phyloP scores from a whole-genome alignment of 768 basidiomycete species.

The Arthromyces matolae region DNA sequence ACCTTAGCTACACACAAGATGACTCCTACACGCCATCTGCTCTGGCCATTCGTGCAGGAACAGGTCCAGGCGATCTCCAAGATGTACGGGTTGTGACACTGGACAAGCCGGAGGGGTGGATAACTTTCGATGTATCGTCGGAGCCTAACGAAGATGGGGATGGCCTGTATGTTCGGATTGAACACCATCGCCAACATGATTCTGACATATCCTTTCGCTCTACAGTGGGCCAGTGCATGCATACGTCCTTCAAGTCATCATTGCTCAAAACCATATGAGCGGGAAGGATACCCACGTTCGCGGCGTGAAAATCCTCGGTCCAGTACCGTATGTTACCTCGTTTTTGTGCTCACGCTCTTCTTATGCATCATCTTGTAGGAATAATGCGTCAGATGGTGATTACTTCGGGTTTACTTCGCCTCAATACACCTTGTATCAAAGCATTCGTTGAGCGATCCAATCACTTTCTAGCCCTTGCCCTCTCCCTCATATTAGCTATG shows the following conservation, averaged over 20 bases:
- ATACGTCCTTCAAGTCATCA: constrained; percentile 86
- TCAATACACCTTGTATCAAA: constrained; percentile 72
- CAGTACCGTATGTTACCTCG: constrained; percentile 57
- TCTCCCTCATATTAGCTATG: too few species aligned
- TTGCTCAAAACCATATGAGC: constrained; percentile 94
- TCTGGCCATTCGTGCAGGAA: constrained; percentile 87
- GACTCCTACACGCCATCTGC: constrained; percentile 97
- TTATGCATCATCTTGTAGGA: constrained; percentile 26
- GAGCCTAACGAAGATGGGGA: constrained; percentile 78
- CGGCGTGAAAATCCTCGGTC: constrained; percentile 83
- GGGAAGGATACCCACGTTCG: constrained; percentile 99
- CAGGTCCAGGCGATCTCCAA: constrained; percentile 86
- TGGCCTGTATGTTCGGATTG: constrained; percentile 55
- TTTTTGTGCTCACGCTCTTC: background rate
- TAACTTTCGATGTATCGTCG: constrained; percentile 78
- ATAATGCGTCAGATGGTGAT: constrained; percentile 56
- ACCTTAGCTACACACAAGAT: constrained; percentile 76
- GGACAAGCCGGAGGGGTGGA: constrained; percentile 93
- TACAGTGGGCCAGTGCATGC: constrained; percentile 81
- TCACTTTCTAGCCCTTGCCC: too few species aligned
- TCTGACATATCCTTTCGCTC: background rate
- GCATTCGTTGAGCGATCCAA: constrained; percentile 68
- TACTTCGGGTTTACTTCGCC: constrained; percentile 65
- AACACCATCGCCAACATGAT: background rate
- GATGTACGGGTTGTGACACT: constrained; percentile 84